phyloP scores from a whole-genome alignment of 345 rosid genomes.

The Salix exigua region DNA sequence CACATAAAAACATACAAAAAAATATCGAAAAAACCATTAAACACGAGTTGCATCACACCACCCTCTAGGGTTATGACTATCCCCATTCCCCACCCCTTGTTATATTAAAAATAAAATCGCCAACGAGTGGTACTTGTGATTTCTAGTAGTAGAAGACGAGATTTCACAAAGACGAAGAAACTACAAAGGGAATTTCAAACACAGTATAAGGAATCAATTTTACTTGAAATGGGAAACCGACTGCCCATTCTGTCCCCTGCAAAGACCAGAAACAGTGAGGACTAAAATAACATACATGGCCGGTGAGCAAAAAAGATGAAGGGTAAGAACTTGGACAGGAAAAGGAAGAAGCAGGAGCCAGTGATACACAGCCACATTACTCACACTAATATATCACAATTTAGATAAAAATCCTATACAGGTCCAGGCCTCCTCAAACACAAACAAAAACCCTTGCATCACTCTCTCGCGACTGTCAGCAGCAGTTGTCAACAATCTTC shows the following conservation, averaged over 20 bases:
- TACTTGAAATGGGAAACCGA: not conserved
- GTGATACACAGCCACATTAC: conserved; percentile 3
- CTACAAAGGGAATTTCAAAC: not conserved
- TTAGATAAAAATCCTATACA: conserved; percentile 10
- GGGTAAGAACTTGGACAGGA: no score
- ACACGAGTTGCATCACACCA: no score
- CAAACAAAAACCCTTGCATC: not conserved
- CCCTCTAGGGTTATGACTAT: no score
- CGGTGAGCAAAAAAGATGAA: no score
- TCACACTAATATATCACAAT: conserved; percentile 3
- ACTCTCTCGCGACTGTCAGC: not conserved
- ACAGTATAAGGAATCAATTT: not conserved
- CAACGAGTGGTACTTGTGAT: no score
- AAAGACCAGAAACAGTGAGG: no score
- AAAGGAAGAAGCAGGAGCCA: not conserved
- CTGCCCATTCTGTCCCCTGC: no score
- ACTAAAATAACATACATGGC: not conserved
- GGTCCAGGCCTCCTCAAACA: not conserved
- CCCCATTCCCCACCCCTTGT: no score
- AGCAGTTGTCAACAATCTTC: conserved; percentile 20
- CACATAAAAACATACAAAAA: no score
- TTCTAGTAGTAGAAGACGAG: no score
- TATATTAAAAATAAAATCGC: no score
- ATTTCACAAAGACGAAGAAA: not conserved
- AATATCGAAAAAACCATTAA: no score